Evolutionary conservation across 768 basidiomycete species (phyloP).

Genomic region (Pleurotus eryngii): DNA sequence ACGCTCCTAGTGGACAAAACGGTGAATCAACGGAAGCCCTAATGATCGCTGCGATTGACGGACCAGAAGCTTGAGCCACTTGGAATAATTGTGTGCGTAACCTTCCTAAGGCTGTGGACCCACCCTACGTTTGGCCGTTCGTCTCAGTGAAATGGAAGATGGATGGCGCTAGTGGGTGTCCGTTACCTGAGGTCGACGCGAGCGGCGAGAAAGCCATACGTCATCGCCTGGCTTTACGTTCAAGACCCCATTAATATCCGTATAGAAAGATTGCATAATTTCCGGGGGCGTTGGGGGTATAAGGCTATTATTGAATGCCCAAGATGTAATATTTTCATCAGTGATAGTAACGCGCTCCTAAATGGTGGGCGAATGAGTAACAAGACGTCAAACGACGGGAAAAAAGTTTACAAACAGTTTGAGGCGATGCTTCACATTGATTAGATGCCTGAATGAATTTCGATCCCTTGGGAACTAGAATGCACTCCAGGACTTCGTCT

Average conservation of each 20-base stretch:
- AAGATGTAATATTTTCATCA: slow-evolving; percentile 39
- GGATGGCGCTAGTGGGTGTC: neutral
- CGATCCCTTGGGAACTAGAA: slow-evolving; percentile 38
- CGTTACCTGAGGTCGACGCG: slow-evolving; percentile 50
- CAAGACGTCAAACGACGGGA: slow-evolving; percentile 11
- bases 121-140: slow-evolving; percentile 52
- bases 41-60: slow-evolving; percentile 16
- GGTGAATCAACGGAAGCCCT: slow-evolving; percentile 8
- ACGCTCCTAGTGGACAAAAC: slow-evolving; percentile 42
- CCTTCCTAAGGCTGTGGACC: slow-evolving; percentile 79
- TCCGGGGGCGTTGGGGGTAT: slow-evolving; percentile 20
- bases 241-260: slow-evolving; percentile 37
- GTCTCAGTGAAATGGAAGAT: neutral
- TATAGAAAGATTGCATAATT: slow-evolving; percentile 20
- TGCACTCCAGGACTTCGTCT: slow-evolving; percentile 40
- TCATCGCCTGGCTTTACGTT: slow-evolving; percentile 48
- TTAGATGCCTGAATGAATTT: slow-evolving; percentile 44
- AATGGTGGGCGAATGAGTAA: slow-evolving; percentile 11
- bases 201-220: slow-evolving; percentile 55
- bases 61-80: slow-evolving; percentile 62
- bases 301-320: slow-evolving; percentile 39
- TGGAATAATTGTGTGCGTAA: slow-evolving; percentile 65
- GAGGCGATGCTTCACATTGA: neutral
- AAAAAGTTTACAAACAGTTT: neutral
- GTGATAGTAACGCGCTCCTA: slow-evolving; percentile 52